A percentile compares a stretch with the other conserved stretches of the same genome.
Evolutionary conservation across 306 rosid species (phyloP).

Genomic region (Leucaena leucocephala): DNA sequence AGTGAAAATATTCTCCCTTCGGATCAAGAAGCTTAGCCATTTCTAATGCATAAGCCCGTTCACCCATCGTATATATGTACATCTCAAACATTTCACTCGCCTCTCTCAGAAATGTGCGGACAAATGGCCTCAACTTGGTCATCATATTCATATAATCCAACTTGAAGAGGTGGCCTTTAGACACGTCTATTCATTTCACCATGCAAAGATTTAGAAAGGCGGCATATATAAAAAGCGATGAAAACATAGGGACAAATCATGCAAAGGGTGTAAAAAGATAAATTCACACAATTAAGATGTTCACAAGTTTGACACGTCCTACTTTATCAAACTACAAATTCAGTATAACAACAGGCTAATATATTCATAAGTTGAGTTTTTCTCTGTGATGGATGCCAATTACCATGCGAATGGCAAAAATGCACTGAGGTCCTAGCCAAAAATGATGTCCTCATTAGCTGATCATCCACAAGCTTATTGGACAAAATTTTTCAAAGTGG

Average conservation of each 20-base stretch:
- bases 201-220: conserved; percentile 16
- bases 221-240: neutral
- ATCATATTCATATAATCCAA: conserved; percentile 71
- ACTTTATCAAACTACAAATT: conserved; percentile 16
- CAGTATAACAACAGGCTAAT: conserved; percentile 12
- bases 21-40: conserved; percentile 96
- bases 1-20: conserved; percentile 64
- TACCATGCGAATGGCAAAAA: neutral
- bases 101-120: conserved; percentile 74
- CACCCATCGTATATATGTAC: conserved; percentile 97
- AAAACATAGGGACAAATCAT: conserved; percentile 9
- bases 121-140: conserved; percentile 93
- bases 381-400: neutral
- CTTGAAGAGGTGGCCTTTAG: conserved; percentile 72
- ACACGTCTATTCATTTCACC: conserved; percentile 54
- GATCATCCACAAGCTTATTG: neutral
- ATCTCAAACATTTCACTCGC: conserved; percentile 76
- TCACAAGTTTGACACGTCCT: neutral
- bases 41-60: conserved; percentile 80
- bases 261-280: conserved; percentile 4
- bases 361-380: conserved; percentile 16
- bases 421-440: neutral
- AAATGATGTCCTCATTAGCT: conserved; percentile 10
- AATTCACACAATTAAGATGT: conserved; percentile 28
- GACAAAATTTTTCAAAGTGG: neutral